Conservation (phyloP, 2,329 filamentous ascomycete species). For the Penicillium sp. region DNA sequence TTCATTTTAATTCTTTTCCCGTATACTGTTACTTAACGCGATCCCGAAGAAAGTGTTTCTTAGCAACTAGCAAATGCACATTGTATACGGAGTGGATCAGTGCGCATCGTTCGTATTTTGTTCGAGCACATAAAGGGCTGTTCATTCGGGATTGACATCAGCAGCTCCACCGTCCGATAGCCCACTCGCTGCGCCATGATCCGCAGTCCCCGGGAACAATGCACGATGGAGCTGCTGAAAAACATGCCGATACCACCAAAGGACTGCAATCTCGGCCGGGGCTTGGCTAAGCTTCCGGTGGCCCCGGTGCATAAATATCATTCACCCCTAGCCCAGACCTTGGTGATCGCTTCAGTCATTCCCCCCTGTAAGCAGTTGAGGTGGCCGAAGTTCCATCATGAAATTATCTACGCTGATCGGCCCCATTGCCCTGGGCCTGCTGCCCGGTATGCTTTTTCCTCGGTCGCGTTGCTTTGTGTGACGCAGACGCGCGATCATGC, state of each 20-base stretch:
- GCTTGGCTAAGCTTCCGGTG: conserved; percentile 19
- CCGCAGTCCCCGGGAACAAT: conserved; percentile 5
- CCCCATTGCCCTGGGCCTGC: conserved; percentile 12
- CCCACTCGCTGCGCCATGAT: conserved; percentile 14
- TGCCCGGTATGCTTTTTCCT: conserved; percentile 16
- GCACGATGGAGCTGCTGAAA: neutral
- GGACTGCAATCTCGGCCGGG: neutral
- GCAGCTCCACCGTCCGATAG: conserved; percentile 10
- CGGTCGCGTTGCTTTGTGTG: conserved; percentile 4
- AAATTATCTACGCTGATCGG: conserved; percentile 14
- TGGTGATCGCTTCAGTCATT: neutral
- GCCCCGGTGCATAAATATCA: conserved; percentile 20
- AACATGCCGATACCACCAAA: neutral
- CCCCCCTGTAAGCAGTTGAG: neutral
- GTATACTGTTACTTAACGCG: too few species aligned
- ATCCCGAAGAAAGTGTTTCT: too few species aligned
- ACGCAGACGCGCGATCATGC: neutral
- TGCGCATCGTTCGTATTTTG: too few species aligned
- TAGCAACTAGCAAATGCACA: too few species aligned
- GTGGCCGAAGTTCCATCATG: conserved; percentile 8
- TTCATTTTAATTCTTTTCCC: too few species aligned
- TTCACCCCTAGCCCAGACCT: neutral
- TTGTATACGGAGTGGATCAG: too few species aligned
- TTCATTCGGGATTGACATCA: conserved; percentile 11
- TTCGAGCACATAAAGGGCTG: too few species aligned